These are phyloP conservation scores for Chaetomium sp. DNA, from an alignment of 2,329 filamentous ascomycete species.

Conservation along the genomic window DNA sequence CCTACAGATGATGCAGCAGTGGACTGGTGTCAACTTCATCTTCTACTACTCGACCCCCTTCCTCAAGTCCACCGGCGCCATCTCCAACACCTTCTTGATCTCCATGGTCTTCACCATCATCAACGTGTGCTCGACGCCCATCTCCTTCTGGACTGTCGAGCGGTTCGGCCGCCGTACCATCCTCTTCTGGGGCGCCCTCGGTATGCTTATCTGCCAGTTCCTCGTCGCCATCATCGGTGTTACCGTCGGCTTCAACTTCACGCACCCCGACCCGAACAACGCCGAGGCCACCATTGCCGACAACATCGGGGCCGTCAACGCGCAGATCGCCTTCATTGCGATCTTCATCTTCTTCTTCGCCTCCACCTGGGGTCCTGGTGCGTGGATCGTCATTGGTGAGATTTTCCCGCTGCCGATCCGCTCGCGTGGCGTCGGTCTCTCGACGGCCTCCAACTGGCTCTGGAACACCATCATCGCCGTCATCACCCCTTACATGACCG, in stretches of 20 bases:
- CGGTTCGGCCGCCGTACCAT: slow-evolving; percentile 77
- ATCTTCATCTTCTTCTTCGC: slow-evolving; percentile 95
- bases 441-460: slow-evolving; percentile 88
- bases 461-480: slow-evolving; percentile 77
- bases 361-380: slow-evolving; percentile 80
- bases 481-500: slow-evolving; percentile 74
- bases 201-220: slow-evolving; percentile 87
- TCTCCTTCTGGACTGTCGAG: slow-evolving; percentile 88
- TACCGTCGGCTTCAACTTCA: slow-evolving; percentile 57
- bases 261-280: slow-evolving; percentile 48
- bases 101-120: slow-evolving; percentile 84
- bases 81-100: slow-evolving; percentile 78
- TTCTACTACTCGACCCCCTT: slow-evolving; percentile 87
- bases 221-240: slow-evolving; percentile 77
- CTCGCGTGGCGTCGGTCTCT: slow-evolving; percentile 81
- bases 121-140: slow-evolving; percentile 81
- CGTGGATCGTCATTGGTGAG: slow-evolving; percentile 84
- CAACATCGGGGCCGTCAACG: slow-evolving; percentile 61
- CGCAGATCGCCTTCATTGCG: slow-evolving; percentile 84
- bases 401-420: slow-evolving; percentile 89
- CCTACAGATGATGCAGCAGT: slow-evolving; percentile 80
- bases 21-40: slow-evolving; percentile 91
- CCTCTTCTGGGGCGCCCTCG: slow-evolving; percentile 74
- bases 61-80: slow-evolving; percentile 76
- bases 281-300: slow-evolving; percentile 45